Percentiles rank a stretch among this genome's conserved stretches.
Evolutionary conservation across 2,329 filamentous ascomycete genomes (phyloP).

Genomic region (Hypoxylon rubiginosum): DNA sequence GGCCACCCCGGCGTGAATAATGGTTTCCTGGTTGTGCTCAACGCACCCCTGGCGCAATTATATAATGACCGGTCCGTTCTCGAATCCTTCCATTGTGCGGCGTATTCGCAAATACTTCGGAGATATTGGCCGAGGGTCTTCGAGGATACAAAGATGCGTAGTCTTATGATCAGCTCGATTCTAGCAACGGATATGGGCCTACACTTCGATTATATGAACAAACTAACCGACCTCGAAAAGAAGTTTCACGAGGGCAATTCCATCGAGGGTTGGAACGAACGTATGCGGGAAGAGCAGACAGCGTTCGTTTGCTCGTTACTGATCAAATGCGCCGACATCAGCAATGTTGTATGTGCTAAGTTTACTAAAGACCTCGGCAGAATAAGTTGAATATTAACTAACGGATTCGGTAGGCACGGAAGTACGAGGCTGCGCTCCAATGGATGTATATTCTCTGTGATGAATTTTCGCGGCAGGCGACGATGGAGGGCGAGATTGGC

Average conservation of each 20-base stretch:
- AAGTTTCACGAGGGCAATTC: slow-evolving; percentile 77
- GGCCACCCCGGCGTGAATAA: slow-evolving; percentile 99
- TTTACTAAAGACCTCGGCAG: slow-evolving; percentile 2
- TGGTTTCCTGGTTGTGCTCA: slow-evolving; percentile 91
- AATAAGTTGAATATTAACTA: slow-evolving; percentile 26
- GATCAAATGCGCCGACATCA: slow-evolving; percentile 99
- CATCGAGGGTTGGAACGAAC: slow-evolving; percentile 81
- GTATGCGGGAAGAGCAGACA: slow-evolving; percentile 81
- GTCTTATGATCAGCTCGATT: slow-evolving; percentile 97
- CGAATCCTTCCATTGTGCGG: slow-evolving; percentile 97
- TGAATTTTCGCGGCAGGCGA: slow-evolving; percentile 92
- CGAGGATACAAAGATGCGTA: slow-evolving; percentile 82
- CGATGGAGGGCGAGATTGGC: slow-evolving; percentile 89
- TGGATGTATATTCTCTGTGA: slow-evolving; percentile 97
- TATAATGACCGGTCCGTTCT: slow-evolving; percentile 98
- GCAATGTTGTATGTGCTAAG: slow-evolving; percentile 85
- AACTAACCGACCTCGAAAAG: slow-evolving; percentile 82
- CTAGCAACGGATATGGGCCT: slow-evolving; percentile 97
- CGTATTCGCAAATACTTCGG: slow-evolving; percentile 94
- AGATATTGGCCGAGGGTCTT: slow-evolving; percentile 91
- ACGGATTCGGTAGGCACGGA: slow-evolving; percentile 75
- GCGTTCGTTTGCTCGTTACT: slow-evolving; percentile 88
- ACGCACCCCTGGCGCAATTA: slow-evolving; percentile 91
- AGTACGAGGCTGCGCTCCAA: slow-evolving; percentile 82
- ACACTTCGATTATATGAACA: slow-evolving; percentile 97